Conservation (phyloP, 257 asterid species). For the Solanum pinnatisectum region DNA sequence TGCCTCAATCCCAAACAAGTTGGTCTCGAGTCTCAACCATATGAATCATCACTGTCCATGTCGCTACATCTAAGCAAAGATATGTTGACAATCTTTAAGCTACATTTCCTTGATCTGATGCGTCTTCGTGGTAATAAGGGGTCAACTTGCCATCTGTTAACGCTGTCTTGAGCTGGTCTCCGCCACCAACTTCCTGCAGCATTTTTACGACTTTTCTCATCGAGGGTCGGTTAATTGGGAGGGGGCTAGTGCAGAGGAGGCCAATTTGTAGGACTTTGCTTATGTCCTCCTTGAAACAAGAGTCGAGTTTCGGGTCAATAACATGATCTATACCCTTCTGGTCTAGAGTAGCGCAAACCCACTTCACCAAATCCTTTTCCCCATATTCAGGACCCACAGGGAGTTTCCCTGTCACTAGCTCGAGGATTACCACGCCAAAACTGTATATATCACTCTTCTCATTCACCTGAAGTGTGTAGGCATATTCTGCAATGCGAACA, state of each 20-base stretch:
- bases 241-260: constrained; percentile 89
- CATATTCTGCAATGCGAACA: constrained; percentile 50
- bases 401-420: constrained; percentile 67
- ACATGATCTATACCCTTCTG: constrained; percentile 72
- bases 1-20: not conserved
- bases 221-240: constrained; percentile 86
- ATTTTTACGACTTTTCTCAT: constrained; percentile 16
- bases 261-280: constrained; percentile 70
- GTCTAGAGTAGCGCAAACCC: constrained; percentile 81
- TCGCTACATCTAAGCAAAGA: not conserved
- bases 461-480: constrained; percentile 81
- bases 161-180: not conserved
- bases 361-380: constrained; percentile 82
- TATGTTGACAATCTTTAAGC: not conserved
- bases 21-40: not conserved
- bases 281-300: constrained; percentile 77
- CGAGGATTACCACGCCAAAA: constrained; percentile 80
- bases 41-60: not conserved
- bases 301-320: constrained; percentile 69
- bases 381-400: constrained; percentile 89
- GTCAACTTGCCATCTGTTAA: not conserved
- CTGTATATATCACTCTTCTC: constrained; percentile 96
- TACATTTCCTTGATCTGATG: not conserved
- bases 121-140: not conserved
- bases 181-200: not conserved